Conservation (phyloP, 1,139 yeast genomes). For the Saccharomyces hybrid region DNA sequence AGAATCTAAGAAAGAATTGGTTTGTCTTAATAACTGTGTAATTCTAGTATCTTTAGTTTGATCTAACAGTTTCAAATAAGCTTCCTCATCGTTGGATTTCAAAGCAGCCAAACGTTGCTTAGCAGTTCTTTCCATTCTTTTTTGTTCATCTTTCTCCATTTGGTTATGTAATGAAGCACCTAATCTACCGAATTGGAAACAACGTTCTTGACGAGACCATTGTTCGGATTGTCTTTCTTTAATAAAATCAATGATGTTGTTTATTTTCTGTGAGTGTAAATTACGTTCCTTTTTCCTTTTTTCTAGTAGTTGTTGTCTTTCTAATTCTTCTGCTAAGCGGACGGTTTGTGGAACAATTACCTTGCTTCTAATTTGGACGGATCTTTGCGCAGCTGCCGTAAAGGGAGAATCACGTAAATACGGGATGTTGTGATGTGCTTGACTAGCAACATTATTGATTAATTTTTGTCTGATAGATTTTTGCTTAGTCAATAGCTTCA, state of each 20-base stretch:
- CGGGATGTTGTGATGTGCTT: conserved; percentile 47
- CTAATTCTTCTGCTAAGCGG: conserved; percentile 54
- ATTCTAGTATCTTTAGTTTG: conserved; percentile 97
- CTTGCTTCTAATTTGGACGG: conserved; percentile 63
- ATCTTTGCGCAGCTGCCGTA: conserved; percentile 53
- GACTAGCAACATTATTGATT: conserved; percentile 56
- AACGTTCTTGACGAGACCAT: conserved; percentile 25
- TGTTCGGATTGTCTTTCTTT: conserved; percentile 10
- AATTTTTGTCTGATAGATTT: conserved; percentile 74
- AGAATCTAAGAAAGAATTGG: conserved; percentile 84
- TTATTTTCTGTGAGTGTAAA: conserved; percentile 5
- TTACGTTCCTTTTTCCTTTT: conserved; percentile 39
- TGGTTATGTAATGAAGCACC: conserved; percentile 54
- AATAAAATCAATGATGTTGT: too few species aligned
- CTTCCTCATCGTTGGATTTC: conserved; percentile 95
- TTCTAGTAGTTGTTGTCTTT: conserved; percentile 48
- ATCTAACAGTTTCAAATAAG: conserved; percentile 86
- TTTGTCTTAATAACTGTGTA: conserved; percentile 86
- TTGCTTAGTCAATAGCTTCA: conserved; percentile 75
- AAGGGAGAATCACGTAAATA: conserved; percentile 44
- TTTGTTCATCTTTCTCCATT: conserved; percentile 81
- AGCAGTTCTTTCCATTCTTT: conserved; percentile 81
- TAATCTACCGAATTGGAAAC: conserved; percentile 32
- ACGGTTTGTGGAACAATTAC: conserved; percentile 57
- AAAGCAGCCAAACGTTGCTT: conserved; percentile 96